phyloP scores from a whole-genome alignment of 176 grass and related monocot species.

The maize (Zea mays) region DNA sequence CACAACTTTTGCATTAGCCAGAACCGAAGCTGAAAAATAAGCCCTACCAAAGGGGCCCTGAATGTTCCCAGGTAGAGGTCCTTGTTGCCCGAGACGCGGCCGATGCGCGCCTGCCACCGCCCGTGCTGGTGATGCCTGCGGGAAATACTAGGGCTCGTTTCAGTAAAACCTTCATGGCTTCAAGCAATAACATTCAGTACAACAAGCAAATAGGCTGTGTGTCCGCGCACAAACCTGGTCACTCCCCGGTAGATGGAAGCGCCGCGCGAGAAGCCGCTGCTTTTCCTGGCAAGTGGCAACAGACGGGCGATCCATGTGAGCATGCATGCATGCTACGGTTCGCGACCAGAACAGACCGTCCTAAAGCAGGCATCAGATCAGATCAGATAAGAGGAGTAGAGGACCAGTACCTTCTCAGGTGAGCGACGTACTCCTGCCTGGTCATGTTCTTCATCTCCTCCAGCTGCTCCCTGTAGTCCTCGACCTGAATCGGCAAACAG shows the following conservation, averaged over 20 bases:
- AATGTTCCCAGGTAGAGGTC: conserved; percentile 84
- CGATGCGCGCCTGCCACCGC: conserved; percentile 80
- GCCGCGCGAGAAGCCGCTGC: conserved; percentile 75
- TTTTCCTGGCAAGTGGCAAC: conserved; percentile 65
- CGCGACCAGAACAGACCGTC: not conserved
- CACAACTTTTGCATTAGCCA: no score
- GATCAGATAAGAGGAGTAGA: no score
- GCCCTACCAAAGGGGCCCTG: no score
- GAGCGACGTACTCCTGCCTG: conserved; percentile 72
- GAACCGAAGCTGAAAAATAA: no score
- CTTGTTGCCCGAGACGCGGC: conserved; percentile 85
- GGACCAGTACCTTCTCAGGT: conserved; percentile 60
- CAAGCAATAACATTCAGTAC: not conserved
- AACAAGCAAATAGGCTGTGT: not conserved
- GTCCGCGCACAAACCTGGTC: conserved; percentile 41
- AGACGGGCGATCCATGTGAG: not conserved
- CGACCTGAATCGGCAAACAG: conserved; percentile 30
- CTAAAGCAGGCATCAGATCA: not conserved
- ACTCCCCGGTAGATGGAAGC: conserved; percentile 81
- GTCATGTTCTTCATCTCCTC: conserved; percentile 80
- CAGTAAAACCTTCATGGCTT: not conserved
- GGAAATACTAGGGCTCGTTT: not conserved
- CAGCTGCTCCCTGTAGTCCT: conserved; percentile 68
- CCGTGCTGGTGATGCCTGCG: conserved; percentile 80
- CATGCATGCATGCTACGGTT: not conserved